A percentile compares a stretch with the other conserved stretches of the same genome.
phyloP scores from a whole-genome alignment of 257 asterid species.

The Linderniella brevidens region DNA sequence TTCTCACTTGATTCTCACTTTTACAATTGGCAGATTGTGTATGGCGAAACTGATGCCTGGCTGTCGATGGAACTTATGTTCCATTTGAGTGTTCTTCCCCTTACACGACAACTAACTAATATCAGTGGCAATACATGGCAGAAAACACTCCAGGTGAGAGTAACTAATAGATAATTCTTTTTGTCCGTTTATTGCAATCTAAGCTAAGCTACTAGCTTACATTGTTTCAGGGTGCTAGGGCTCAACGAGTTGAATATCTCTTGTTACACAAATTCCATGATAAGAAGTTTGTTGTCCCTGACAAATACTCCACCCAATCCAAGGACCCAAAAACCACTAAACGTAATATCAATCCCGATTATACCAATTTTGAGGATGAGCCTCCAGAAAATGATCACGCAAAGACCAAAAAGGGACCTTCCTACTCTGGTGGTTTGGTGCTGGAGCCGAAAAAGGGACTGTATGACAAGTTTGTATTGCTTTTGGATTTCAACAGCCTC shows the following conservation, averaged over 20 bases:
- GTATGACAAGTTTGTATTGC: conserved; percentile 82
- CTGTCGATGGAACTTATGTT: conserved; percentile 97
- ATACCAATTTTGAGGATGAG: conserved; percentile 31
- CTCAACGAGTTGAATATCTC: conserved; percentile 94
- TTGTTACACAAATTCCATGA: conserved; percentile 87
- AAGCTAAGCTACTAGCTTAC: conserved; percentile 2
- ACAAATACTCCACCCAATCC: conserved; percentile 46
- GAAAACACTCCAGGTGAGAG: conserved; percentile 85
- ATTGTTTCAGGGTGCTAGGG: conserved; percentile 83
- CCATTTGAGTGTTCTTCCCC: conserved; percentile 87
- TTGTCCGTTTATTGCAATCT: conserved; percentile 11
- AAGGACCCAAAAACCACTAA: conserved; percentile 44
- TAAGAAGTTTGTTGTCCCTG: conserved; percentile 84
- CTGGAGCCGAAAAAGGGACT: conserved; percentile 95
- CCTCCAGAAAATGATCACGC: conserved; percentile 27
- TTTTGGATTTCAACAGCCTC: conserved; percentile 97
- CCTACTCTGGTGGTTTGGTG: conserved; percentile 91
- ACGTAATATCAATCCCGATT: conserved; percentile 47
- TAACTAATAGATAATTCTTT: neutral
- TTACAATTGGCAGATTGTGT: conserved; percentile 53
- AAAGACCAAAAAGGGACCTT: conserved; percentile 70
- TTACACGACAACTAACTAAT: conserved; percentile 84
- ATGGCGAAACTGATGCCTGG: conserved; percentile 98
- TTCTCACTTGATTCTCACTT: conserved; percentile 10
- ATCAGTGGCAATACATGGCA: conserved; percentile 98